Percentiles rank a stretch among this genome's conserved stretches.
phyloP scores from a whole-genome alignment of 164 flowering plant genomes.

The Chloranthus sessilifolius region DNA sequence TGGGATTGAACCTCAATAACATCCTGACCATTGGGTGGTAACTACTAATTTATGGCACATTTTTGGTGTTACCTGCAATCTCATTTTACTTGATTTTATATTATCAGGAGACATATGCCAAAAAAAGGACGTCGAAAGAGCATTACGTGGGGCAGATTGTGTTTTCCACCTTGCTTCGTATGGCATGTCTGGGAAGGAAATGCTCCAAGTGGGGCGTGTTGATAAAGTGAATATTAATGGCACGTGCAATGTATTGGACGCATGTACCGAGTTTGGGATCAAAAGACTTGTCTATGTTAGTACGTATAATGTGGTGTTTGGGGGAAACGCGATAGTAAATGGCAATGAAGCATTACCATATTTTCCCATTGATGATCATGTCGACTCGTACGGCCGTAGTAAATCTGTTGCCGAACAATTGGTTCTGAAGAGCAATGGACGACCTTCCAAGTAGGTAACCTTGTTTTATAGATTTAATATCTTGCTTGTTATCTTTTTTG shows the following conservation, averaged over 20 bases:
- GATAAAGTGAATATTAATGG: constrained; percentile 82
- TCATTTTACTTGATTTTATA: not conserved
- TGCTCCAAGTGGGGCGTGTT: constrained; percentile 79
- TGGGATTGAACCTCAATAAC: too few species aligned
- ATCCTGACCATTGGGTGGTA: too few species aligned
- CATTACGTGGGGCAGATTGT: constrained; percentile 69
- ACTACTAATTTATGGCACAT: too few species aligned
- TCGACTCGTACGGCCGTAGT: constrained; percentile 76
- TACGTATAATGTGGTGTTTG: constrained; percentile 88
- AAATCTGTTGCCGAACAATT: constrained; percentile 90
- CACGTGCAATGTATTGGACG: constrained; percentile 70
- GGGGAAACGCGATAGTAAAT: constrained; percentile 74
- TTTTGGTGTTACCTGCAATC: not conserved
- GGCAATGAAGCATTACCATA: constrained; percentile 80
- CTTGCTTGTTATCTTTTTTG: not conserved
- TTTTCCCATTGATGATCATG: constrained; percentile 69
- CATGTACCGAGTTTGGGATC: constrained; percentile 63
- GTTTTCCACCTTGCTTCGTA: constrained; percentile 94
- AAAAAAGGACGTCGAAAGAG: constrained; percentile 68
- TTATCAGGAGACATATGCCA: constrained; percentile 54
- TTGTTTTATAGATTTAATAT: not conserved
- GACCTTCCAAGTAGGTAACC: constrained; percentile 64
- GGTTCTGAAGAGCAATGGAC: constrained; percentile 79
- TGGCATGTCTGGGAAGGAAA: constrained; percentile 98
- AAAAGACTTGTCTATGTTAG: constrained; percentile 80